A percentile compares a stretch with the other conserved stretches of the same genome.
phyloP scores from a whole-genome alignment of 805 yeast species.

The Candida orba region DNA sequence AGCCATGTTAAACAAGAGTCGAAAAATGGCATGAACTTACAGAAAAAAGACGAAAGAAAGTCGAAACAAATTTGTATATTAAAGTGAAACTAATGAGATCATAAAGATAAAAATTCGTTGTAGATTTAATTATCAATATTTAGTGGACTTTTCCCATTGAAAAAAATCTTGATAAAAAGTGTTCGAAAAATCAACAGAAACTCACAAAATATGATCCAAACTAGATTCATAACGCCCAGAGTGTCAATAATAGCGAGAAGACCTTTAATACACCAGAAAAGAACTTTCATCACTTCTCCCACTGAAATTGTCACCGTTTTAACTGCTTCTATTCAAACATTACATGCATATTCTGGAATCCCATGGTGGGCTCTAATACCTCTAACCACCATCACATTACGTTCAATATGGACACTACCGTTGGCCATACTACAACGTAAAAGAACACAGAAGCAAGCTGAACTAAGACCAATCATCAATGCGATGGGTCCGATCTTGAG shows the following conservation, averaged over 20 bases:
- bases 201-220: too few species aligned
- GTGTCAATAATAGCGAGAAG: neutral
- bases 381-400: constrained; percentile 53
- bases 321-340: constrained; percentile 32
- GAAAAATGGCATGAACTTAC: neutral
- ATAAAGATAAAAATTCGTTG: too few species aligned
- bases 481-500: constrained; percentile 73
- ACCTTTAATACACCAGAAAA: neutral
- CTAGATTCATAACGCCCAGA: neutral
- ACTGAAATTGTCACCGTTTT: constrained; percentile 12
- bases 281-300: constrained; percentile 10
- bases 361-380: constrained; percentile 88
- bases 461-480: constrained; percentile 59
- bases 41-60: too few species aligned
- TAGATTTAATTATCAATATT: too few species aligned
- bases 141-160: neutral
- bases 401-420: constrained; percentile 69
- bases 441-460: constrained; percentile 63
- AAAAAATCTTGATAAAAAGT: neutral
- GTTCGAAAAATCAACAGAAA: too few species aligned
- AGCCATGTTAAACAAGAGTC: too few species aligned
- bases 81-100: neutral
- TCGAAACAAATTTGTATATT: neutral
- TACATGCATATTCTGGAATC: constrained; percentile 52
- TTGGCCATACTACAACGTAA: constrained; percentile 66